A percentile compares a stretch with the other conserved stretches of the same genome.
Evolutionary conservation across 495 filamentous ascomycete species (phyloP).

Genomic region (Beverwykella pulmonaria): DNA sequence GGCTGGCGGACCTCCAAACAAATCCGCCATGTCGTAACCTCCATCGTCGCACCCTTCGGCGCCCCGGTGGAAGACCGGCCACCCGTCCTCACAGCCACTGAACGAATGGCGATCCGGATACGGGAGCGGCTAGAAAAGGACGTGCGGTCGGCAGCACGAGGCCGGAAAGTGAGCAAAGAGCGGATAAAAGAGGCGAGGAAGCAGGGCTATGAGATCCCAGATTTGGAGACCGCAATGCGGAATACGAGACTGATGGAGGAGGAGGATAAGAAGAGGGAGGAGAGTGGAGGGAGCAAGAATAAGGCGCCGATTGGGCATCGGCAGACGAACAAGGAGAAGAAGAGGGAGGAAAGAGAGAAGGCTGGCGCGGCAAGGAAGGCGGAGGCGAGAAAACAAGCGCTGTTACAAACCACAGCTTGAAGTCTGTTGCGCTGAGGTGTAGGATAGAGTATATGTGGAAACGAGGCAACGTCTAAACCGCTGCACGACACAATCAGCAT

Average conservation of each 20-base stretch:
- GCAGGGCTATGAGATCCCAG: slow-evolving; percentile 37
- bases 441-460: background rate
- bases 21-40: slow-evolving; percentile 76
- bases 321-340: slow-evolving; percentile 31
- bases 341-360: slow-evolving; percentile 25
- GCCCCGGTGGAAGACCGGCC: slow-evolving; percentile 63
- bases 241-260: slow-evolving; percentile 27
- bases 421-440: slow-evolving; percentile 1
- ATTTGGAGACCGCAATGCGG: slow-evolving; percentile 36
- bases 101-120: slow-evolving; percentile 57
- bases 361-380: slow-evolving; percentile 33
- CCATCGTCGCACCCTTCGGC: slow-evolving; percentile 75
- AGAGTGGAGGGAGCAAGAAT: slow-evolving; percentile 15
- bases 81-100: slow-evolving; percentile 63
- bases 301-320: slow-evolving; percentile 18
- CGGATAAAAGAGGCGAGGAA: slow-evolving; percentile 38
- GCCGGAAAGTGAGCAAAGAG: slow-evolving; percentile 14
- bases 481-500: background rate
- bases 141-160: slow-evolving; percentile 34
- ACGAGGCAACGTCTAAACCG: slow-evolving; percentile 1
- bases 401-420: slow-evolving; percentile 13
- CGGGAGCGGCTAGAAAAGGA: slow-evolving; percentile 47
- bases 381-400: slow-evolving; percentile 28
- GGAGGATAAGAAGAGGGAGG: slow-evolving; percentile 36
- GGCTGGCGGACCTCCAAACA: slow-evolving; percentile 64